Percentiles rank a stretch among this genome's conserved stretches.
Conservation (phyloP, 768 basidiomycete species). For the Obba rivulosa region DNA sequence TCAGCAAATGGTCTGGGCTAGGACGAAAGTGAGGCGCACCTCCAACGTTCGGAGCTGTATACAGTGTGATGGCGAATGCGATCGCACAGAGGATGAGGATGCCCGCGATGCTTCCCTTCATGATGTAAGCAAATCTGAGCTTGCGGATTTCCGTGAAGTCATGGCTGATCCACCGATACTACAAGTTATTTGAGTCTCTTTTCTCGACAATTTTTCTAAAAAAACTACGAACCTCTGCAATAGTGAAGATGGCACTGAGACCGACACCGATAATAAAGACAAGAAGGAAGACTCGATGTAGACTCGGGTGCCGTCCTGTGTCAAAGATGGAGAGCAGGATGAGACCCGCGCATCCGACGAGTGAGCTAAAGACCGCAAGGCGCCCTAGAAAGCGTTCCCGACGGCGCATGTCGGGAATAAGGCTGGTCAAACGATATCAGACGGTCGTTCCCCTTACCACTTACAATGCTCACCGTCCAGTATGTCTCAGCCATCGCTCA, state of each 20-base stretch:
- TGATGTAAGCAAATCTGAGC: slow-evolving; percentile 50
- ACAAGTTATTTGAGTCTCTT: background rate
- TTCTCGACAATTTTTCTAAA: background rate
- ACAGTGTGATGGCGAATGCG: slow-evolving; percentile 54
- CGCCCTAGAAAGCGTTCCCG: slow-evolving; percentile 49
- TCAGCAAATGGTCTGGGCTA: background rate
- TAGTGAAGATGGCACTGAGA: slow-evolving; percentile 69
- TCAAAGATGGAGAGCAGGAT: slow-evolving; percentile 71
- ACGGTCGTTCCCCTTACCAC: background rate
- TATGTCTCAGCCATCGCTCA: slow-evolving; percentile 62
- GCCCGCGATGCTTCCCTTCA: slow-evolving; percentile 56
- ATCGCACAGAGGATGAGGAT: slow-evolving; percentile 57
- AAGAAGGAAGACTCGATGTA: slow-evolving; percentile 60
- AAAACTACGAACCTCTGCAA: slow-evolving; percentile 48
- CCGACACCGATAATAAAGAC: slow-evolving; percentile 71
- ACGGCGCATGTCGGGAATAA: slow-evolving; percentile 53
- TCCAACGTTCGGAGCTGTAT: slow-evolving; percentile 39
- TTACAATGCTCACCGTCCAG: slow-evolving; percentile 43
- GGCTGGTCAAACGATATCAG: slow-evolving; percentile 27
- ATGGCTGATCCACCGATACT: slow-evolving; percentile 65
- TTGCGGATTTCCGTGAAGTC: slow-evolving; percentile 41
- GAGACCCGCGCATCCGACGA: slow-evolving; percentile 60
- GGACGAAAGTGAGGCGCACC: slow-evolving; percentile 29
- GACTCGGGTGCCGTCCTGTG: slow-evolving; percentile 43
- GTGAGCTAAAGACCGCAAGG: slow-evolving; percentile 56